Evolutionary conservation across 306 rosid genomes (phyloP).

Genomic region (Hylodesmum podocarpum): DNA sequence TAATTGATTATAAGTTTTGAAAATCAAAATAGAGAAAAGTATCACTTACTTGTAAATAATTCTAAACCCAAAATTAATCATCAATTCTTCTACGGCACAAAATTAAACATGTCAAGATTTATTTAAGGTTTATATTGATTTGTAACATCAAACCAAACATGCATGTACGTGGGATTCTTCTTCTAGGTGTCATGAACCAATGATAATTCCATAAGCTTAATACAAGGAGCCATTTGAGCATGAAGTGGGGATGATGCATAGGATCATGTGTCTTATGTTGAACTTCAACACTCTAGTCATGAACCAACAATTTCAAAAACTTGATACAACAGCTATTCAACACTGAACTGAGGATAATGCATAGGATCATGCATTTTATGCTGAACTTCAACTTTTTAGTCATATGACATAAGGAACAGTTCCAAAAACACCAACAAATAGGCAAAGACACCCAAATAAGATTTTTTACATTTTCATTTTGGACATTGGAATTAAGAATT

Average conservation of each 20-base stretch:
- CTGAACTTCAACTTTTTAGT: too few relatives aligned
- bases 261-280: neutral
- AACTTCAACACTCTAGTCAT: neutral
- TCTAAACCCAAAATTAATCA: too few relatives aligned
- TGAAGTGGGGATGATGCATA: neutral
- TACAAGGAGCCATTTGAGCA: neutral
- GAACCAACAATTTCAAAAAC: neutral
- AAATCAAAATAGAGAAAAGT: neutral
- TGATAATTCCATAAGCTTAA: neutral
- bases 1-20: neutral
- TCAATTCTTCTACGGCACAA: too few relatives aligned
- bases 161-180: neutral
- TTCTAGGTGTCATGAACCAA: neutral
- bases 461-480: too few relatives aligned
- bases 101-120: too few relatives aligned
- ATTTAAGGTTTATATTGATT: too few relatives aligned
- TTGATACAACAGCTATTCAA: too few relatives aligned
- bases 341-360: too few relatives aligned
- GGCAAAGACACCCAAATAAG: neutral
- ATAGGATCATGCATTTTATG: too few relatives aligned
- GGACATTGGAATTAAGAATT: too few relatives aligned
- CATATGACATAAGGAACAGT: too few relatives aligned
- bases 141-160: too few relatives aligned
- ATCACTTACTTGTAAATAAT: neutral
- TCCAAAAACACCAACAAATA: neutral